A percentile compares a stretch with the other conserved stretches of the same genome.
phyloP scores from a whole-genome alignment of 2,329 filamentous ascomycete genomes.

The Penicillium occitanis region DNA sequence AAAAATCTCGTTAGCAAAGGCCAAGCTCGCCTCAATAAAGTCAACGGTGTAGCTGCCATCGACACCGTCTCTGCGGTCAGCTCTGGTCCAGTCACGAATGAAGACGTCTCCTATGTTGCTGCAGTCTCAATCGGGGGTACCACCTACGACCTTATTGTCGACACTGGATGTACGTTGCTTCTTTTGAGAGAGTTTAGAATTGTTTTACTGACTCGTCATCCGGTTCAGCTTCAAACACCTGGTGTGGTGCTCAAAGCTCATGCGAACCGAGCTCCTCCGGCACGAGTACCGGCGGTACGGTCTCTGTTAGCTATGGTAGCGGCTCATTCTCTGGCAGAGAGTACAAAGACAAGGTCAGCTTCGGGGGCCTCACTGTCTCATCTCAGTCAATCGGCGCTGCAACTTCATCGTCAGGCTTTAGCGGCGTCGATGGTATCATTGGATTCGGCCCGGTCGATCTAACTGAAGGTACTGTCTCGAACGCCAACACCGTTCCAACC shows the following conservation, averaged over 20 bases:
- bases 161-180: conserved; percentile 15
- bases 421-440: conserved; percentile 15
- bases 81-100: conserved; percentile 15
- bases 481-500: conserved; percentile 13
- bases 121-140: conserved; percentile 6
- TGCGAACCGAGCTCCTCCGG: conserved; percentile 11
- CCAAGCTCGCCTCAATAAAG: conserved; percentile 1
- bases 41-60: neutral
- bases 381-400: conserved; percentile 15
- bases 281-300: conserved; percentile 8
- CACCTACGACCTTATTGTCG: conserved; percentile 11
- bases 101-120: conserved; percentile 15
- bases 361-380: conserved; percentile 11
- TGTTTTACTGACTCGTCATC: neutral
- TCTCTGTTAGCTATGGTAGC: conserved; percentile 15
- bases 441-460: conserved; percentile 15
- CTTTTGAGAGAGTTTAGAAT: neutral
- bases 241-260: conserved; percentile 14
- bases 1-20: conserved; percentile 13
- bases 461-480: conserved; percentile 13
- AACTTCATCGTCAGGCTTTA: neutral
- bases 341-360: conserved; percentile 15
- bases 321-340: conserved; percentile 10
- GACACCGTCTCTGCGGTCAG: neutral
- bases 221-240: conserved; percentile 15